Evolutionary conservation across 176 grass and related monocot species (phyloP).

Genomic region (Olyra latifolia): DNA sequence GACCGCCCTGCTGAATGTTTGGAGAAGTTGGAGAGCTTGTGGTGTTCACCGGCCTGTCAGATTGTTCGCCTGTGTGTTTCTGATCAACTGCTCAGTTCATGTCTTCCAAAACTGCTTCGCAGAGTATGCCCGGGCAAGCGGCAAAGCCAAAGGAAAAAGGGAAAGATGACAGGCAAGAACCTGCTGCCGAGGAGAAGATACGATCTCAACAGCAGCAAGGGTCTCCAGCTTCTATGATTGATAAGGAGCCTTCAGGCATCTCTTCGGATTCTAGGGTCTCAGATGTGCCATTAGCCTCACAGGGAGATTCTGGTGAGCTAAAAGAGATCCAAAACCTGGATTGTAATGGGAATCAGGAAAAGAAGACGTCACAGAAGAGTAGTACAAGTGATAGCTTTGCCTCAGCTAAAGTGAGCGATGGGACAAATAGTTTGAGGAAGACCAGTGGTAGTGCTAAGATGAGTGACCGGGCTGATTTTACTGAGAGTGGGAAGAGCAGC

Average conservation of each 20-base stretch:
- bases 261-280: slow-evolving; percentile 27
- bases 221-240: slow-evolving; percentile 34
- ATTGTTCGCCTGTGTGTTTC: not conserved
- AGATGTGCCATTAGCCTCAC: slow-evolving; percentile 27
- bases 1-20: not conserved
- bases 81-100: slow-evolving; percentile 35
- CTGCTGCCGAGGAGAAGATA: not conserved
- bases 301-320: slow-evolving; percentile 47
- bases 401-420: slow-evolving; percentile 89
- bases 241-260: slow-evolving; percentile 40
- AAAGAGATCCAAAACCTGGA: slow-evolving; percentile 43
- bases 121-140: slow-evolving; percentile 27
- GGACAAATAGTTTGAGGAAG: slow-evolving; percentile 71
- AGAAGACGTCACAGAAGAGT: slow-evolving; percentile 67
- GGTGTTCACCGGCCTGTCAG: slow-evolving; percentile 4
- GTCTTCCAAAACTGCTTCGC: slow-evolving; percentile 14
- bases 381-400: slow-evolving; percentile 74
- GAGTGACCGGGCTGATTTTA: slow-evolving; percentile 57
- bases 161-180: slow-evolving; percentile 29
- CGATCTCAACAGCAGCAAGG: slow-evolving; percentile 31
- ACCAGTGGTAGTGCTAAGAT: slow-evolving; percentile 68
- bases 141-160: slow-evolving; percentile 28
- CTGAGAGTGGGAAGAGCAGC: slow-evolving; percentile 85
- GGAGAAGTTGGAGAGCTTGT: slow-evolving; percentile 4
- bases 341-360: slow-evolving; percentile 60